Evolutionary conservation across 768 basidiomycete species (phyloP), one percentile per base, ranked within the genome.

Genomic region (Gloeopeniophorella convolvens): DNA sequence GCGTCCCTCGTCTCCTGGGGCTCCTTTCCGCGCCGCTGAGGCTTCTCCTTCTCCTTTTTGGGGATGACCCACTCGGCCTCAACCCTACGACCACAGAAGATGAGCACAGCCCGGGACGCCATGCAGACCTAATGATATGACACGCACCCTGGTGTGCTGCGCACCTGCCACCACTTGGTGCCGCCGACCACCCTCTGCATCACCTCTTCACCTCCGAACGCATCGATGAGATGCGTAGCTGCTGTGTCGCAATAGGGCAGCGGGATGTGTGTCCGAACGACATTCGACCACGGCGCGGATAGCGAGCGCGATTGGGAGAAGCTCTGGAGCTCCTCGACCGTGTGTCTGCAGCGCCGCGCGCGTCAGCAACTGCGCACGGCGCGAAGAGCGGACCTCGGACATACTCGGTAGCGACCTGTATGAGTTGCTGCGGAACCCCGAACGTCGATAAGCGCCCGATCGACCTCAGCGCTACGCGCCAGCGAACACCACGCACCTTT

Each of bases 151-250:
- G 77, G 69, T 37, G 89, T 63, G 16, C 86, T 83, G 34, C 94
- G 82, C 24, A 93, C 90, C 67, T 95, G 93, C 94, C 94, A 98
- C 92, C 94, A 98, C 63, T 93, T 92, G 4, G 81, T 78, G 2
- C 94, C 94, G 15, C 94, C 94, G 4, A 91, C 82, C 20, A 89
- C 63, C 32, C 74, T 74, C 54, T 79, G 76, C 36, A 75, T 78
- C 10, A 78, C 73, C 40, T 85, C 78, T 60, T 86, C 84, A 13
- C 93, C 92, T 1, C 93, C 93, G 5, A 95, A 72, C 3, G 81
- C 89, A 54, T 79, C 71, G 46, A 93, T 81, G 42, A 97, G 72
- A 55, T 80, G 68, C 1, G 65, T 64, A 3, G 91, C 87, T 2
- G 92, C 88, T 16, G 81, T 74, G 35, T 85, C 78, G 60, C 91